These are phyloP conservation scores for Glaciozyma antarctica DNA, from an alignment of 768 basidiomycete genomes.

Conservation along the genomic window DNA sequence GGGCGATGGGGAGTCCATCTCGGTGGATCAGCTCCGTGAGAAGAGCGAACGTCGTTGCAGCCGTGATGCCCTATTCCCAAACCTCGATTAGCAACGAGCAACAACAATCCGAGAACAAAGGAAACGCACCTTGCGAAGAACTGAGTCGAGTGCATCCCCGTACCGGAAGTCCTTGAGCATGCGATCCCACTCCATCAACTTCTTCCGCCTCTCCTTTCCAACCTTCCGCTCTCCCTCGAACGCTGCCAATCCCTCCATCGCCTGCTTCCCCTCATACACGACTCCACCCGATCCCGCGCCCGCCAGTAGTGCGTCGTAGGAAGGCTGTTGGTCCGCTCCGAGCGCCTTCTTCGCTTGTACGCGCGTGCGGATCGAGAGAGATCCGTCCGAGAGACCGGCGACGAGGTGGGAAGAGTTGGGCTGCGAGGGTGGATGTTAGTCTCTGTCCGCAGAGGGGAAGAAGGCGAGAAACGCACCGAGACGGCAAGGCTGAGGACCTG, in stretches of 20 bases:
- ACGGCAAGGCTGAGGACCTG: conserved; percentile 81
- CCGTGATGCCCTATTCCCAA: conserved; percentile 58
- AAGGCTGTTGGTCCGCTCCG: conserved; percentile 20
- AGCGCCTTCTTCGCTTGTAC: conserved; percentile 40
- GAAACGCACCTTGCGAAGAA: conserved; percentile 60
- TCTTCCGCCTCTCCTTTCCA: conserved; percentile 58
- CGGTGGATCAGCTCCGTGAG: conserved; percentile 87
- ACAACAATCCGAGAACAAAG: neutral
- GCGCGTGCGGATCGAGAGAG: conserved; percentile 87
- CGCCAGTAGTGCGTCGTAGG: conserved; percentile 31
- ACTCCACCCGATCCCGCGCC: conserved; percentile 24
- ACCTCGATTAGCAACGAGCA: neutral
- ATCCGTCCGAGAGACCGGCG: conserved; percentile 95
- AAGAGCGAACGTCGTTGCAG: conserved; percentile 75
- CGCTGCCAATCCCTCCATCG: conserved; percentile 27
- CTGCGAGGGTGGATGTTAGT: conserved; percentile 43
- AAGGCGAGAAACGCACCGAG: conserved; percentile 53
- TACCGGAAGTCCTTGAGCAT: conserved; percentile 88
- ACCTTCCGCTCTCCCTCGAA: conserved; percentile 60
- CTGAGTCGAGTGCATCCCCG: conserved; percentile 84
- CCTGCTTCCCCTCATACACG: conserved; percentile 18
- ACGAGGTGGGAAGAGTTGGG: conserved; percentile 95
- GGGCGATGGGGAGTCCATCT: conserved; percentile 74
- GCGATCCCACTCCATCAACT: conserved; percentile 77
- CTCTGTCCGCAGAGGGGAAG: neutral